Base-by-base conservation (phyloP, 495 filamentous ascomycete species). In the Melanomma pulvis-pyrius region DNA sequence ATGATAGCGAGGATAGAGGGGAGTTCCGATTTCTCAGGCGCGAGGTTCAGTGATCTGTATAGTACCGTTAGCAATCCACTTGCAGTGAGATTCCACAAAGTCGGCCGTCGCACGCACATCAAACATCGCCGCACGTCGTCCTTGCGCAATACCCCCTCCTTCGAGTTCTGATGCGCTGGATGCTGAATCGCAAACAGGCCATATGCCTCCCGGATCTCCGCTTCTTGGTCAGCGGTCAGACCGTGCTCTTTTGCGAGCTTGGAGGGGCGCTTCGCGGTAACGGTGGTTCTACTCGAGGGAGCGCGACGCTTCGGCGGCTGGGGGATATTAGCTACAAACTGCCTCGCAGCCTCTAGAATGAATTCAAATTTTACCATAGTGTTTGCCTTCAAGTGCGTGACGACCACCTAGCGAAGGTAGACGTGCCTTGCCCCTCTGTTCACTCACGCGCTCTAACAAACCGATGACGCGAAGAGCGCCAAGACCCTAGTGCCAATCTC, bases 141-240 rank as follows among this genome's bases (percentile, higher is more conserved):
- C n/a, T 83, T 85, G 9, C 84, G 82, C 51, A 97, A 87, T 17
- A 92, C 87, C 67, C 87, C 89, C 51, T 90, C 84, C 61, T 88
- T 87, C 67, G 90, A 86, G 64, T 84, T 82, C 2, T 85, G 81
- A 72, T 86, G 86, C 32, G 87, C 84, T 57, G 88, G 82, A 67
- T 81, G 71, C 15, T 71, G 59, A 2, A 74, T 64, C 1, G 90
- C 78, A 76, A 97, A 98, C 19, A 97, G 82, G 30, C 83, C 77
- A 77, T 94, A 98, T 17, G 92, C 92, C 76, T 96, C 92, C 70
- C 86, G 86, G 71, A 98, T 96, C 75, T 97, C 92, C 68, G 83
- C 81, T 74, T 98, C 94, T 79, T 97, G 89, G 53, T 86, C 85
- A 22, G 85, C 86, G 28, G 86, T 88, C 75, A 98, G 87, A 75